Percentiles rank a stretch among this genome's conserved stretches.
Evolutionary conservation across 208 protist species (phyloP).

Genomic region (Tetramitus jugosus): DNA sequence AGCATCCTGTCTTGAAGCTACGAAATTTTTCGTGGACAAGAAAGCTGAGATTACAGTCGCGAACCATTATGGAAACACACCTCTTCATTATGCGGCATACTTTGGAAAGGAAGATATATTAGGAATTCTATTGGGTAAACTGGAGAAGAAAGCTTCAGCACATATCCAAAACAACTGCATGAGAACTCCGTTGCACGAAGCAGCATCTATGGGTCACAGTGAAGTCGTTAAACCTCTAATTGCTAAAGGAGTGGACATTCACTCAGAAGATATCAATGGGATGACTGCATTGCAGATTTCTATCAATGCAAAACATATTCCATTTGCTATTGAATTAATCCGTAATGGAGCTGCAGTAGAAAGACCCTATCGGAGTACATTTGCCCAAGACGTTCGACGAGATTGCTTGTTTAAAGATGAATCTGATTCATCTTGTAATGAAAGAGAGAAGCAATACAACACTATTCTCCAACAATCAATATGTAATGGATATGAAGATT

Average conservation of each 20-base stretch:
- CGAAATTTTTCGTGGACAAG: neutral
- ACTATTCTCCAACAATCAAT: constrained; percentile 21
- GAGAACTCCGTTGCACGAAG: neutral
- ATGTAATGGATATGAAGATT: neutral
- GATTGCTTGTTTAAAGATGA: too few relatives aligned
- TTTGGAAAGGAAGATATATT: constrained; percentile 15
- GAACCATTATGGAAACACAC: neutral
- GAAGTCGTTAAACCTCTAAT: neutral
- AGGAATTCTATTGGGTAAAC: neutral
- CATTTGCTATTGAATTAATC: neutral
- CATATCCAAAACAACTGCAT: constrained; percentile 7
- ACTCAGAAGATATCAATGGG: neutral
- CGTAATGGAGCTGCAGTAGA: neutral
- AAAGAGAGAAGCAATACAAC: constrained; percentile 2
- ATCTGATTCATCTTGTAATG: too few relatives aligned
- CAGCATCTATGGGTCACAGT: constrained; percentile 10
- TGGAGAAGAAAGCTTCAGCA: neutral
- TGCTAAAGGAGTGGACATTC: constrained; percentile 2
- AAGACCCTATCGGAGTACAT: too few relatives aligned
- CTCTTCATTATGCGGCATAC: neutral
- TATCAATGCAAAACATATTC: neutral
- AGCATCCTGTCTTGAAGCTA: neutral
- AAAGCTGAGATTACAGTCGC: neutral
- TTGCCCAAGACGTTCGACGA: too few relatives aligned
- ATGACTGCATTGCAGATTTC: constrained; percentile 15